Conservation (phyloP, 179 eudicot species). For the Silene coronaria region DNA sequence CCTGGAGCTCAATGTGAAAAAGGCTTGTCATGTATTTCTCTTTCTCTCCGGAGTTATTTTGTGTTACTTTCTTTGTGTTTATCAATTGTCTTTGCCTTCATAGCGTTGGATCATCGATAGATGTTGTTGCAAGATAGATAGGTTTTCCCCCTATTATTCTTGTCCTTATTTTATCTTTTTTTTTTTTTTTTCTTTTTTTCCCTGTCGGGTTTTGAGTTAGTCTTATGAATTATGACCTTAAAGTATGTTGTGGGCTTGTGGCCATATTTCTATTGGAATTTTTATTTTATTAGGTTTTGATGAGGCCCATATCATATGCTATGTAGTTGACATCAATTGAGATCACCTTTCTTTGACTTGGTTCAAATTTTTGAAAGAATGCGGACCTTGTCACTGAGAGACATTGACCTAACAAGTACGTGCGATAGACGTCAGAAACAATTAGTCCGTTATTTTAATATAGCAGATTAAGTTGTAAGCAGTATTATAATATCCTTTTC, state of each 20-base stretch:
- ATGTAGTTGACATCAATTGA: conserved; percentile 23
- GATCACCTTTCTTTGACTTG: conserved; percentile 13
- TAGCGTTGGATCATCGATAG: conserved; percentile 11
- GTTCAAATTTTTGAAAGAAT: conserved; percentile 17
- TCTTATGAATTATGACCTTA: background rate
- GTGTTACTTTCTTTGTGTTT: background rate
- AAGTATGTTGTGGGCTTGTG: background rate
- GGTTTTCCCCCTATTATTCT: background rate
- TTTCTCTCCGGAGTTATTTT: background rate
- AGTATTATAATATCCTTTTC: conserved; percentile 15
- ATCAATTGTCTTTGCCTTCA: conserved; percentile 5
- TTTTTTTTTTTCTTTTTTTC: too few species aligned
- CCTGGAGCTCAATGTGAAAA: conserved; percentile 6
- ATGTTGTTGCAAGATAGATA: conserved; percentile 6
- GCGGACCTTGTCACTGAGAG: background rate
- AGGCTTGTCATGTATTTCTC: conserved; percentile 21
- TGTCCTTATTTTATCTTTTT: background rate
- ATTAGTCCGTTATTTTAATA: conserved; percentile 9
- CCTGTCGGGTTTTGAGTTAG: background rate
- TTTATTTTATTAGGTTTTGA: conserved; percentile 5
- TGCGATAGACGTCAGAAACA: conserved; percentile 15
- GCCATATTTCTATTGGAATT: conserved; percentile 10
- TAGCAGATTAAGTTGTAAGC: conserved; percentile 10
- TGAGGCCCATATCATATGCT: conserved; percentile 9
- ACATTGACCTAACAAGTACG: conserved; percentile 21